Evolutionary conservation across 352 stramenopile genomes (phyloP), one percentile per base, ranked within the genome.

Genomic region (Lagenidium sp.): DNA sequence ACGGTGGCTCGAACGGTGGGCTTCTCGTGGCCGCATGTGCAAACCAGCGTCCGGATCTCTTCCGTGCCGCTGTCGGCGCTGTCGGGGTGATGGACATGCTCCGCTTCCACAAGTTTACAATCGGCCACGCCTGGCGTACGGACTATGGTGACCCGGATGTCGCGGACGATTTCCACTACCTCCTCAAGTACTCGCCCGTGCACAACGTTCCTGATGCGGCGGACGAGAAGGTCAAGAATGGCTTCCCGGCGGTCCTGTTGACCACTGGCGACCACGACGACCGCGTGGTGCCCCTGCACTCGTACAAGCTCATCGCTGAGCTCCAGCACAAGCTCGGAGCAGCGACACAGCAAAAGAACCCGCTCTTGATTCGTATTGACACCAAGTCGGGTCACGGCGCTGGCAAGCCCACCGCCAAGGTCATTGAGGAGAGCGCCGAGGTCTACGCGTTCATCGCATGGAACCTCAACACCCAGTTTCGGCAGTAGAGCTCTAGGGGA

Each of bases 21-120:
- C 58, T 98, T 11, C 53, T 98, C 0, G 88, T 97, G 22, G 93
- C 87, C 4, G 95, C 94, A 34, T 74, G 68, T 20, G 81, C 88
- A 26, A 93, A 95, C 50, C 84, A 95, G 57, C 66, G 84, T 19
- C 86, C 87, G 1, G 82, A 98, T 34, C 65, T 98, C 6, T 98
- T 95, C 60, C 76, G 85, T 32, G 94, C 84, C 20, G 91, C 87
- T 20, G 85, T 98, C 26, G 94, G 86, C 41, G 83, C 85, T 39
- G 95, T 98, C 29, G 90, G 92, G 25, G 75, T 98, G 22, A 77
- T 97, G 48, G 93, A 98, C 67, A 98, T 98, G 95, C 88, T 98
- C 44, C 76, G 89, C 25, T 98, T 96, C 64, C 74, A 95, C 64
- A 95, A 88, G 50, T 90, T 98, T 35, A 87, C 95, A n/a, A 92